Evolutionary conservation across 768 basidiomycete genomes (phyloP).

Genomic region (Russula sp.): DNA sequence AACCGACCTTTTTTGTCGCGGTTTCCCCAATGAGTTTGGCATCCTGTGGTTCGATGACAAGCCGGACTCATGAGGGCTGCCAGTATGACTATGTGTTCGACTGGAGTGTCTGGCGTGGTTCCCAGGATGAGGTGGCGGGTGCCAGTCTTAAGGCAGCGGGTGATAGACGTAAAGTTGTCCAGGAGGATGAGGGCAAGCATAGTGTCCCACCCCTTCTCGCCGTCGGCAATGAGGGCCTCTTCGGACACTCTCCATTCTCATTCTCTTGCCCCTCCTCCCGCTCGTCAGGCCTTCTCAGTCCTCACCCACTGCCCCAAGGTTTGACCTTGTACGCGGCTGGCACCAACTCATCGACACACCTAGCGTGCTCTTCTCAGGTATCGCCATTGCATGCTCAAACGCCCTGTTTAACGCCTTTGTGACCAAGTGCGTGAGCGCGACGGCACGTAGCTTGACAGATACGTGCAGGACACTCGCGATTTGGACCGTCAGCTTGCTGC

Average conservation of each 20-base stretch:
- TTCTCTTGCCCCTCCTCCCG: conserved; percentile 78
- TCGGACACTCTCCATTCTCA: conserved; percentile 78
- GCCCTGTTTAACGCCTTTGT: conserved; percentile 70
- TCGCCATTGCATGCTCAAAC: conserved; percentile 52
- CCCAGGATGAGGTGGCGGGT: too few relatives aligned
- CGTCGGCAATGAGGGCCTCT: conserved; percentile 92
- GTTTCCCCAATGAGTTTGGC: conserved; percentile 98
- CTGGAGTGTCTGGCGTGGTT: too few relatives aligned
- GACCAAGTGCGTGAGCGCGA: conserved; percentile 90
- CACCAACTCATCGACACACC: conserved; percentile 81
- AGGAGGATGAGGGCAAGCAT: too few relatives aligned
- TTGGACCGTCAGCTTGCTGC: conserved; percentile 84
- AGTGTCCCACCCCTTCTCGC: conserved; percentile 85
- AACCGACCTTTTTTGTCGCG: conserved; percentile 96
- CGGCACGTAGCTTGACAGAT: conserved; percentile 87
- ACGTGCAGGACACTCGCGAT: conserved; percentile 95
- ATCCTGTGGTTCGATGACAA: too few relatives aligned
- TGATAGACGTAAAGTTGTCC: too few relatives aligned
- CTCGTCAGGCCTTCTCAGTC: conserved; percentile 60
- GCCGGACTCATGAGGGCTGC: too few relatives aligned
- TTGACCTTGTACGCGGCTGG: conserved; percentile 89
- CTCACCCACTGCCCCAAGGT: conserved; percentile 58
- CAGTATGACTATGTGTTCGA: too few relatives aligned
- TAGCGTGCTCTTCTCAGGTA: conserved; percentile 44
- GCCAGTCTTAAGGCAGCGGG: too few relatives aligned